These are phyloP conservation scores for Oryza coarctata DNA, from an alignment of 176 grass and related monocot genomes.

Conservation along the genomic window DNA sequence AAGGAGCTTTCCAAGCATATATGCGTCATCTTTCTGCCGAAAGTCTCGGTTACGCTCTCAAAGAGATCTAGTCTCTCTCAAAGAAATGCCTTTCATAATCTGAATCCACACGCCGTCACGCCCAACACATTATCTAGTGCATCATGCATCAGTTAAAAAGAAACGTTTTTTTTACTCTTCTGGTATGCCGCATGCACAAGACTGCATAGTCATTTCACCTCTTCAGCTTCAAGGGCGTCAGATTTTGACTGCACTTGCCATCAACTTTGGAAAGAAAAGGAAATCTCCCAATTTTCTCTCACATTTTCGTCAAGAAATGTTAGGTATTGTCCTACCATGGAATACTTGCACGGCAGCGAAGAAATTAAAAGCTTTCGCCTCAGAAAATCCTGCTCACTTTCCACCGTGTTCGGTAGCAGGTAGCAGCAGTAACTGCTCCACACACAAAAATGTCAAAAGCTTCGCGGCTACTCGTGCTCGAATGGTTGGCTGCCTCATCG, in stretches of 20 bases:
- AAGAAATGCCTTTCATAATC: neutral
- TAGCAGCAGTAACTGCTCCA: neutral
- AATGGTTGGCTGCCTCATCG: no score
- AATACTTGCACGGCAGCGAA: neutral
- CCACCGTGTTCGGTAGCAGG: neutral
- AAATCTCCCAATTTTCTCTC: neutral
- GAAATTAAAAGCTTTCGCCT: neutral
- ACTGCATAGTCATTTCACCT: neutral
- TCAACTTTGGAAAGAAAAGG: neutral
- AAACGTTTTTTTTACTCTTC: neutral
- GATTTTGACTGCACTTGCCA: constrained; percentile 2
- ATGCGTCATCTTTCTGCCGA: constrained; percentile 2
- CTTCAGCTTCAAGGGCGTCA: constrained; percentile 5
- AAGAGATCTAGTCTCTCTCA: neutral
- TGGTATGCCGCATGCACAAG: neutral
- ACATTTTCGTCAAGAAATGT: constrained; percentile 35
- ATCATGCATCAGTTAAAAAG: neutral
- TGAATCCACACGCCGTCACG: neutral
- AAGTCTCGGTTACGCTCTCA: neutral
- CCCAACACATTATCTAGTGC: neutral
- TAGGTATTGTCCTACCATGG: neutral
- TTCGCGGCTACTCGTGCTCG: neutral
- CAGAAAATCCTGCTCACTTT: neutral
- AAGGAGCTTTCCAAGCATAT: neutral
- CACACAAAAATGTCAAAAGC: constrained; percentile 2